Percentiles rank a stretch among this genome's conserved stretches.
phyloP scores from a whole-genome alignment of 495 filamentous ascomycete genomes.

The Aspergillus nidulans region DNA sequence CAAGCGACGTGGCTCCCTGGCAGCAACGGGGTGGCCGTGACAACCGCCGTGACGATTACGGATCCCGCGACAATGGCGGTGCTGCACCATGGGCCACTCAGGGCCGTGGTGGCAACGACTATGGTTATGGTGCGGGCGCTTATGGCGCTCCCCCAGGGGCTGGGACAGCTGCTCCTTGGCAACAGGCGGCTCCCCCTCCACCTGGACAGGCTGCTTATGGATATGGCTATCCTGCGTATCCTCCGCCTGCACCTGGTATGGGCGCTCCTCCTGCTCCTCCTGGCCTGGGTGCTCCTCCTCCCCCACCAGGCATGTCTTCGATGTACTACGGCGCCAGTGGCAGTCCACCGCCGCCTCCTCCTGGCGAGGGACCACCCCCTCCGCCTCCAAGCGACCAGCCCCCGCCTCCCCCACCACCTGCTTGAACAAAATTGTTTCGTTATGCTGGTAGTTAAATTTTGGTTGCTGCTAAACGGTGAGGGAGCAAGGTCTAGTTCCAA shows the following conservation, averaged over 20 bases:
- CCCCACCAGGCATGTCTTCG: conserved; percentile 65
- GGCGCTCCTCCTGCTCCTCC: conserved; percentile 60
- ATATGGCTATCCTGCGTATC: conserved; percentile 54
- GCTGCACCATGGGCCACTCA: conserved; percentile 54
- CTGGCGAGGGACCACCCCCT: conserved; percentile 61
- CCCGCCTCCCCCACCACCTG: conserved; percentile 58
- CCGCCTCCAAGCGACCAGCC: conserved; percentile 68
- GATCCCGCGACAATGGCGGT: conserved; percentile 39
- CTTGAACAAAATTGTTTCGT: background rate
- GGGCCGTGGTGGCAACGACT: conserved; percentile 45
- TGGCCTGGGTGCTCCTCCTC: conserved; percentile 61
- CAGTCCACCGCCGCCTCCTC: conserved; percentile 59
- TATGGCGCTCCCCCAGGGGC: conserved; percentile 36
- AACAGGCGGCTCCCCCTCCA: conserved; percentile 52
- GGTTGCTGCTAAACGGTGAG: background rate
- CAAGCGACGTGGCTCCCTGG: conserved; percentile 81
- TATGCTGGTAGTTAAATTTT: background rate
- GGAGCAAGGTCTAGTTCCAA: background rate
- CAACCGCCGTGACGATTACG: conserved; percentile 50
- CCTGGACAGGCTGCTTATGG: conserved; percentile 48
- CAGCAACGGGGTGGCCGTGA: conserved; percentile 53
- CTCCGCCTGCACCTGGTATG: conserved; percentile 52
- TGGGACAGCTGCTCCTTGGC: conserved; percentile 62
- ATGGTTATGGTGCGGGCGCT: conserved; percentile 43
- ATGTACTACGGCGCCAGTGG: conserved; percentile 61